Base-by-base conservation (phyloP, 768 basidiomycete genomes). In the Lactarius sp. region DNA sequence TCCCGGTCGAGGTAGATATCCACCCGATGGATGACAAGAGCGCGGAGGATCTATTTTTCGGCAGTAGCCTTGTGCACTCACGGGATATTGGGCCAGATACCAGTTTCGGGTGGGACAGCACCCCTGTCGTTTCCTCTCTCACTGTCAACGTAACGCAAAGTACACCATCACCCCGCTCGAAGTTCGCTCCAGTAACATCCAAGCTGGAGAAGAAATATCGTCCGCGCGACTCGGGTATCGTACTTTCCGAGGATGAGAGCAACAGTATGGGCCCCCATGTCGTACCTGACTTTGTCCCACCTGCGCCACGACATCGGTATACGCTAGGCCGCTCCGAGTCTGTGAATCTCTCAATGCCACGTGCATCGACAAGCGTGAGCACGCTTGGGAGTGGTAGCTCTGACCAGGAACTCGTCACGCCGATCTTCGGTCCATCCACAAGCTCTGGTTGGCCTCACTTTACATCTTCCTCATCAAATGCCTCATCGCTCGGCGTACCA, bases 321-420 rank as follows among this genome's bases (percentile, higher is more conserved):
- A 67, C 70, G 58, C 53, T 71, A 54, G 66, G 68, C n/a, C 62
- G 66, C 47, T 69, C 73, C 34, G 71, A 71, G 31, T 68, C 55
- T 58, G 68, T 68, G 34, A 52, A 75, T 20, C 75, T 74, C 52
- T 73, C 77, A 33, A 76, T 86, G 76, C 84, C 85, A 37, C 78
- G 75, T 39, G 79, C 82, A 0, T 90, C 86, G 0, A 85, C 81
- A 6, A 88, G 86, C 52, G 79, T 83, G 27, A 85, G 81, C 68
- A 86, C 82, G 3, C 84, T 87, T 62, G 78, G 81, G 39, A 84
- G 80, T 56, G 58, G 63, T 18, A 86, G 86, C 3, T 73, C 86
- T 6, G 85, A 85, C 42, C 83, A 87, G 51, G 85, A 81, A 37
- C 80, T 92, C n/a, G 78, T 90, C 20, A 92, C 89, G 0, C 90